These are phyloP conservation scores for Smittium culicis DNA, from an alignment of 371 early-diverging fungal species.

Conservation along the genomic window DNA sequence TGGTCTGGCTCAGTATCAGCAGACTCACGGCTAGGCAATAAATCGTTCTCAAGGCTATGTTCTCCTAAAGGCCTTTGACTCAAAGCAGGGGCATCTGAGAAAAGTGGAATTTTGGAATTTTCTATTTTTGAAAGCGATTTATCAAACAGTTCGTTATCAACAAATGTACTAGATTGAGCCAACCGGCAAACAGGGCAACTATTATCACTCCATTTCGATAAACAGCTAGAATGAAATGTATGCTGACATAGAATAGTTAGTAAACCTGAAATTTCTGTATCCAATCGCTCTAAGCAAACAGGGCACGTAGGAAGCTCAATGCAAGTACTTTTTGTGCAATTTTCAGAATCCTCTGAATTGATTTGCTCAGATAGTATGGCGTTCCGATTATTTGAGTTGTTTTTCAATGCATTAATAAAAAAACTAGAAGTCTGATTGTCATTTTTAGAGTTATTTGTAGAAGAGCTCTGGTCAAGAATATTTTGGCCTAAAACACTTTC, in stretches of 20 bases:
- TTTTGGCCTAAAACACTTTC: too few relatives aligned
- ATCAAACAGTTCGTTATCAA: conserved; percentile 12
- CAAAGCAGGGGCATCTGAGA: too few relatives aligned
- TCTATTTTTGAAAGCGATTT: background rate
- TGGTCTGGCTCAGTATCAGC: background rate
- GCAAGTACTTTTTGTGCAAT: background rate
- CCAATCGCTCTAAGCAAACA: conserved; percentile 85
- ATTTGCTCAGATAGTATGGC: background rate
- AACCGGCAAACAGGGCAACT: conserved; percentile 86
- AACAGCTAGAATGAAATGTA: conserved; percentile 78
- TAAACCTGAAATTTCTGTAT: conserved; percentile 63
- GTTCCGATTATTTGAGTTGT: background rate
- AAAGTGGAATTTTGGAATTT: too few relatives aligned
- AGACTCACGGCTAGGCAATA: background rate
- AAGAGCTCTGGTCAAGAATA: background rate
- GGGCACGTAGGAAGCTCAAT: conserved; percentile 79
- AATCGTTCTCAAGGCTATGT: background rate
- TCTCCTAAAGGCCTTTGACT: background rate
- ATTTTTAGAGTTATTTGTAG: background rate
- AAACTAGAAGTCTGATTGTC: background rate
- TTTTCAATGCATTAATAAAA: background rate
- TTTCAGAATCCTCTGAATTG: background rate
- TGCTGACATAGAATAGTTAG: conserved; percentile 87
- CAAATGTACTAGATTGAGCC: conserved; percentile 29
- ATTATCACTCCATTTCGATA: conserved; percentile 79